phyloP scores from a whole-genome alignment of 805 yeast species.

The Blastobotrys americana region DNA sequence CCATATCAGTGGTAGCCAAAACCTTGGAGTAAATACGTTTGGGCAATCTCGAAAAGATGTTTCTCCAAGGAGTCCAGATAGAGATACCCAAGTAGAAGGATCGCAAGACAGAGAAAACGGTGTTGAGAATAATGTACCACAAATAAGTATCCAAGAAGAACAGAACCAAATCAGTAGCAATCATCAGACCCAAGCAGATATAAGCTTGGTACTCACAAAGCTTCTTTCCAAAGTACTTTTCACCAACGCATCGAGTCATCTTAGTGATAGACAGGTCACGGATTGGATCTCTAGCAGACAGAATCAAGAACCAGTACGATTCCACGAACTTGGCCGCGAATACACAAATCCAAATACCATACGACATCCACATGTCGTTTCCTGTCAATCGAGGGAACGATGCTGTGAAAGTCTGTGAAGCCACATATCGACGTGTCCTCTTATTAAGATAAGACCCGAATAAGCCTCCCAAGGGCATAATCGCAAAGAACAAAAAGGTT shows the following conservation, averaged over 20 bases:
- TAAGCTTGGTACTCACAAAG: constrained; percentile 83
- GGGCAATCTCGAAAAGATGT: constrained; percentile 94
- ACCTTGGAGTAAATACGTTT: constrained; percentile 98
- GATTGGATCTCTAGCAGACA: constrained; percentile 90
- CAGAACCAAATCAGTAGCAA: constrained; percentile 81
- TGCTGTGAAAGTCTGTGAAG: constrained; percentile 94
- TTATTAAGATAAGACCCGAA: constrained; percentile 80
- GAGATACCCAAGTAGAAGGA: constrained; percentile 99
- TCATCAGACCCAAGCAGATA: constrained; percentile 88
- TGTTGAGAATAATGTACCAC: constrained; percentile 97
- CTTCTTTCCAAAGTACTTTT: constrained; percentile 70
- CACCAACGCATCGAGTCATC: constrained; percentile 90
- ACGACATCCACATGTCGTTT: constrained; percentile 93
- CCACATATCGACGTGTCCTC: constrained; percentile 76
- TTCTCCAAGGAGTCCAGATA: constrained; percentile 99
- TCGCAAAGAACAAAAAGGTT: constrained; percentile 78
- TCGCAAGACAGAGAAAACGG: constrained; percentile 93
- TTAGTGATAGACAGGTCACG: constrained; percentile 75
- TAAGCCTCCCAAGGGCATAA: constrained; percentile 94
- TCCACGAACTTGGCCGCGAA: constrained; percentile 84
- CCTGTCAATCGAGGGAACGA: constrained; percentile 62
- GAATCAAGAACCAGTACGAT: constrained; percentile 85
- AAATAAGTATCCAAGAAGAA: constrained; percentile 98
- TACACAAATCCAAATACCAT: constrained; percentile 80
- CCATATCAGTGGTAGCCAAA: constrained; percentile 83